These are phyloP conservation scores for Crithidia bombi DNA, from an alignment of 208 protist genomes.

Conservation along the genomic window DNA sequence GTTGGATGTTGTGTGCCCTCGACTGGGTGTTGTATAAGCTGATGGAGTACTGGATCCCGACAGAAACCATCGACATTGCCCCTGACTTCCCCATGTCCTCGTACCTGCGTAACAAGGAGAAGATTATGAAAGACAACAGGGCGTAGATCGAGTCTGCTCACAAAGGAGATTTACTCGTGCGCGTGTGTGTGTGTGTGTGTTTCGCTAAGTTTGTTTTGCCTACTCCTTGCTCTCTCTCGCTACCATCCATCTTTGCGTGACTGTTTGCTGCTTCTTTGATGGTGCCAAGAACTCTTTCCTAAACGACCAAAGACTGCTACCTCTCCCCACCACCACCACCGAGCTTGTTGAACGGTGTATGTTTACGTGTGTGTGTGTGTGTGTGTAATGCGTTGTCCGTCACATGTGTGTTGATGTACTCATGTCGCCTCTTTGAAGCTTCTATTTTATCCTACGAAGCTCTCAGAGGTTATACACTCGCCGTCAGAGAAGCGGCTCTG, in stretches of 20 bases:
- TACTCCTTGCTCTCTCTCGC: not conserved
- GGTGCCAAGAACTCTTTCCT: too few relatives aligned
- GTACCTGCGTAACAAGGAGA: slow-evolving; percentile 81
- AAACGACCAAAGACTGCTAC: too few relatives aligned
- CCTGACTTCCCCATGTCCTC: slow-evolving; percentile 91
- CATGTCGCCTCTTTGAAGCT: too few relatives aligned
- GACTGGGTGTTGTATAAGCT: slow-evolving; percentile 87
- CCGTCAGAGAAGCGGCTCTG: too few relatives aligned
- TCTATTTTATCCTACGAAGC: too few relatives aligned
- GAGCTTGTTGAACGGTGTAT: too few relatives aligned
- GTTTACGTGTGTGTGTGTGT: too few relatives aligned
- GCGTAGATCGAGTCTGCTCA: not conserved
- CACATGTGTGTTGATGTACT: too few relatives aligned
- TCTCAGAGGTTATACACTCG: too few relatives aligned
- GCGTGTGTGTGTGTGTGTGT: slow-evolving; percentile 18
- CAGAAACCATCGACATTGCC: slow-evolving; percentile 88
- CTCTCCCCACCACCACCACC: too few relatives aligned
- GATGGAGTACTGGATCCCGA: slow-evolving; percentile 82
- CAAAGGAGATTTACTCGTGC: too few relatives aligned
- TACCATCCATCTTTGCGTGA: not conserved
- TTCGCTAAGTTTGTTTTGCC: slow-evolving; percentile 4
- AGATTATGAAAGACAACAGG: slow-evolving; percentile 48
- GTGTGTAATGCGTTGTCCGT: too few relatives aligned
- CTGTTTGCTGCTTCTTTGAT: not conserved
- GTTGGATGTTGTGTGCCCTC: slow-evolving; percentile 82